phyloP scores from a whole-genome alignment of 225 moss, liverwort and hornwort species.

The Marchantia paleacea region DNA sequence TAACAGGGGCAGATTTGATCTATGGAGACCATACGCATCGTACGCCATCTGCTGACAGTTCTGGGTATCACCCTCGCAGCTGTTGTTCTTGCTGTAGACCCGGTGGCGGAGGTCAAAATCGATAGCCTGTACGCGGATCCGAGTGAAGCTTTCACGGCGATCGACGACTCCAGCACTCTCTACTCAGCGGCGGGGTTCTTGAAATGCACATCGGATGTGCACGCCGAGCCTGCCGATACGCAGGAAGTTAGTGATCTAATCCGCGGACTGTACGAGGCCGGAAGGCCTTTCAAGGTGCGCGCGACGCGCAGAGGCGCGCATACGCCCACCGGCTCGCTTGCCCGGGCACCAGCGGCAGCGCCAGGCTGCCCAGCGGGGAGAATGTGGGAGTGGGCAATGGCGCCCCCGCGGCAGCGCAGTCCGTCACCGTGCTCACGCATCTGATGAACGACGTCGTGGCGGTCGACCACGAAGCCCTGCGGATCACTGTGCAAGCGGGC shows the following conservation, averaged over 20 bases:
- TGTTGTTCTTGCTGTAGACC: too few relatives aligned
- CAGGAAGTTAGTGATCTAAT: slow-evolving; percentile 41
- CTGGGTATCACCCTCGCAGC: too few relatives aligned
- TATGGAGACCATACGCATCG: too few relatives aligned
- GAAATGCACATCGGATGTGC: slow-evolving; percentile 47
- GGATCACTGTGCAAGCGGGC: slow-evolving; percentile 51
- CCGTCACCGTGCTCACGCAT: slow-evolving; percentile 48
- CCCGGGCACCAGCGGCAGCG: slow-evolving; percentile 36
- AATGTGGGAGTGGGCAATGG: background rate
- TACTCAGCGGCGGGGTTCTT: slow-evolving; percentile 41
- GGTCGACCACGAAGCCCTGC: slow-evolving; percentile 24
- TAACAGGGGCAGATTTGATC: too few relatives aligned
- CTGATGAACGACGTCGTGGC: slow-evolving; percentile 45
- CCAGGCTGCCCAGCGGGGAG: slow-evolving; percentile 6
- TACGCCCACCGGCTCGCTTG: slow-evolving; percentile 34
- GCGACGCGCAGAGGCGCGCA: slow-evolving; percentile 39
- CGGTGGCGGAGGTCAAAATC: too few relatives aligned
- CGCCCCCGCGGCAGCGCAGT: background rate
- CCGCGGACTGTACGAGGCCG: slow-evolving; percentile 17
- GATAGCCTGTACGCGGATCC: background rate
- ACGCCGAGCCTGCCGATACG: slow-evolving; percentile 34
- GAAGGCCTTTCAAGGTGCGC: slow-evolving; percentile 39
- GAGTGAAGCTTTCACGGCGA: slow-evolving; percentile 12
- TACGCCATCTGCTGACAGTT: too few relatives aligned
- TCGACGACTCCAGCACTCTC: slow-evolving; percentile 32